Evolutionary conservation across 805 yeast species (phyloP).

Genomic region (Isabelozyma pseudorhagii): DNA sequence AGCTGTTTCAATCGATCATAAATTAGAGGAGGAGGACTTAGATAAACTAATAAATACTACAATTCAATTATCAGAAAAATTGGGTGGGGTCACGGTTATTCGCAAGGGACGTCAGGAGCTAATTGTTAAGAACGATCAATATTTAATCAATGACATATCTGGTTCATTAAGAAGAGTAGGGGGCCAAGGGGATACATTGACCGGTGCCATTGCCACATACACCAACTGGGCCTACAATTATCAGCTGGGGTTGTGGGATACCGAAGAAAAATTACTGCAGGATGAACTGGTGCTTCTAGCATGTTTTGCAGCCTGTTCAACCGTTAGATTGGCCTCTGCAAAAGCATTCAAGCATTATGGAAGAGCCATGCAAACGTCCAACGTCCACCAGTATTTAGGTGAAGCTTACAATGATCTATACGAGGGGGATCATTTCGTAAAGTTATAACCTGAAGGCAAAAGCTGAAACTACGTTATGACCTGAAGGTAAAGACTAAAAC

Average conservation of each 20-base stretch:
- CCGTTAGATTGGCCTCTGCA: constrained; percentile 63
- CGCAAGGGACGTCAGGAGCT: constrained; percentile 71
- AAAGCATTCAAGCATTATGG: constrained; percentile 65
- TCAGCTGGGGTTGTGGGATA: constrained; percentile 55
- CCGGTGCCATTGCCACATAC: constrained; percentile 82
- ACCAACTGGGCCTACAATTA: constrained; percentile 77
- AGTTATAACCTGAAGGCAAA: constrained; percentile 4
- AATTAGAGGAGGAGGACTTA: constrained; percentile 12
- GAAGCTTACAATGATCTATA: constrained; percentile 54
- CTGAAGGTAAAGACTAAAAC: too few relatives aligned
- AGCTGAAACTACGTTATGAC: too few relatives aligned
- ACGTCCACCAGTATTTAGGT: constrained; percentile 68
- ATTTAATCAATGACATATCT: constrained; percentile 39
- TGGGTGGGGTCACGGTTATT: constrained; percentile 61
- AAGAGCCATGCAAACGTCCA: constrained; percentile 82
- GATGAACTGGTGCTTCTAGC: constrained; percentile 46
- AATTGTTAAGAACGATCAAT: constrained; percentile 49
- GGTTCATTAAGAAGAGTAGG: constrained; percentile 87
- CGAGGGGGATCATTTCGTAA: constrained; percentile 15
- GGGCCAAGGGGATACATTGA: constrained; percentile 93
- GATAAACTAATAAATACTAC: constrained; percentile 27
- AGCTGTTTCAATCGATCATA: constrained; percentile 37
- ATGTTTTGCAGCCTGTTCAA: constrained; percentile 66
- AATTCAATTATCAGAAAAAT: constrained; percentile 40
- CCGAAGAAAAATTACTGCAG: constrained; percentile 24